Conservation (phyloP, 257 asterid species). For the Leonotis leonurus region DNA sequence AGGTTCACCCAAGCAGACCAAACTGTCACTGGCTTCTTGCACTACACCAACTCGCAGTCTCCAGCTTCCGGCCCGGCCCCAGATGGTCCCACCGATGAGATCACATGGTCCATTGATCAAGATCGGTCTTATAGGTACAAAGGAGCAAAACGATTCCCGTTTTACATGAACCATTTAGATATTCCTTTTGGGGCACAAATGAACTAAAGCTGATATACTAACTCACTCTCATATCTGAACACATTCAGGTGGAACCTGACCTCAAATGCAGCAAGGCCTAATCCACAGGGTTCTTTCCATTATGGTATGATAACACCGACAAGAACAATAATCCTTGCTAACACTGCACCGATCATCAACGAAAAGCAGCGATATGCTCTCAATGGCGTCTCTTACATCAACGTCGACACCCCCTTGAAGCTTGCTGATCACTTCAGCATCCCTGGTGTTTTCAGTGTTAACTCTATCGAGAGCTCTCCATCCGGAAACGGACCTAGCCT, state of each 20-base stretch:
- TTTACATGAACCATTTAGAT: background rate
- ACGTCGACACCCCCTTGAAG: slow-evolving; percentile 81
- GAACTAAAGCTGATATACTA: background rate
- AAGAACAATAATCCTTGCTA: slow-evolving; percentile 66
- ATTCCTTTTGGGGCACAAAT: background rate
- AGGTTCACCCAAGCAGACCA: slow-evolving; percentile 52
- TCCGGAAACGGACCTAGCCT: slow-evolving; percentile 38
- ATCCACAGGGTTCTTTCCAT: slow-evolving; percentile 95
- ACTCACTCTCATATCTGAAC: background rate
- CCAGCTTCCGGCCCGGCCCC: slow-evolving; percentile 70
- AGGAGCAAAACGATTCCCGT: background rate
- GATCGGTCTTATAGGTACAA: slow-evolving; percentile 73
- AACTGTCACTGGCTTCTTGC: slow-evolving; percentile 48
- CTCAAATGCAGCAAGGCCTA: slow-evolving; percentile 97
- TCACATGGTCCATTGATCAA: slow-evolving; percentile 76
- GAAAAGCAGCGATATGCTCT: slow-evolving; percentile 82
- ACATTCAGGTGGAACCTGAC: slow-evolving; percentile 91
- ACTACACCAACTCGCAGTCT: slow-evolving; percentile 53
- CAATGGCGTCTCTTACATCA: slow-evolving; percentile 62
- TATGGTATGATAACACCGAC: slow-evolving; percentile 58
- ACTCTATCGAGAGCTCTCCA: slow-evolving; percentile 56
- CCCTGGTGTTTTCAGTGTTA: slow-evolving; percentile 66
- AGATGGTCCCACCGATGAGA: slow-evolving; percentile 40
- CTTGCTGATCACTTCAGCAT: slow-evolving; percentile 88
- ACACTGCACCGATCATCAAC: slow-evolving; percentile 62